A percentile compares a stretch with the other conserved stretches of the same genome.
Conservation (phyloP, 352 stramenopile species). For the Phytopythium cucurbitacearum region DNA sequence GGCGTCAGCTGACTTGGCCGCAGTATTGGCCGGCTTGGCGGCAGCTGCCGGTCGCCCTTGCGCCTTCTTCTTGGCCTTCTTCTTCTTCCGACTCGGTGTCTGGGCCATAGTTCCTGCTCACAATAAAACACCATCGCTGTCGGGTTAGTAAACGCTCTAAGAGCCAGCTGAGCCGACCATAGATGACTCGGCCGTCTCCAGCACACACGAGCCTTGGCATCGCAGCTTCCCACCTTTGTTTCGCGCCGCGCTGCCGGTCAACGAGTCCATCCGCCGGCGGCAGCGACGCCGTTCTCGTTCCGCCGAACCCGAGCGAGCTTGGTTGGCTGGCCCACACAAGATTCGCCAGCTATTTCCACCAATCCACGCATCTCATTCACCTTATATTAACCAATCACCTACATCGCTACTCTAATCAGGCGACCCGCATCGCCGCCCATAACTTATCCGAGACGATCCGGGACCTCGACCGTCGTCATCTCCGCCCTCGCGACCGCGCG, state of each 20-base stretch:
- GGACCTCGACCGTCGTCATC: neutral
- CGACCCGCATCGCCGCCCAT: neutral
- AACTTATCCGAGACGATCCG: neutral
- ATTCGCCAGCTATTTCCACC: neutral
- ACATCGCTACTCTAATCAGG: neutral
- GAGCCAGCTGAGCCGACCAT: too few species aligned
- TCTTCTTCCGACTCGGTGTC: constrained; percentile 12
- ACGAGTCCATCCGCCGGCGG: too few species aligned
- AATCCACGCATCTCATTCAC: neutral
- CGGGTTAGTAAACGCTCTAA: too few species aligned
- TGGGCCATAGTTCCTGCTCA: constrained; percentile 7
- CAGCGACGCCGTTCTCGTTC: too few species aligned
- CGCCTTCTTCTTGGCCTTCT: constrained; percentile 5
- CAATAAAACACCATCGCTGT: neutral
- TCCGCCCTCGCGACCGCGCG: neutral
- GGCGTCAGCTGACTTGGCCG: neutral
- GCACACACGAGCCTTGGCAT: too few species aligned
- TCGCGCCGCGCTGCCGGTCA: too few species aligned
- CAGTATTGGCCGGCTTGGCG: neutral
- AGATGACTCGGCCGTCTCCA: too few species aligned
- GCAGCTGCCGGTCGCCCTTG: neutral
- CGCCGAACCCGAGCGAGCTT: neutral
- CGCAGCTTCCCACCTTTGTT: too few species aligned
- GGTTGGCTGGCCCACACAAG: constrained; percentile 3
- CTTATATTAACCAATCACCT: neutral